Conservation (phyloP, 495 filamentous ascomycete genomes). For the Neurospora terricola region DNA sequence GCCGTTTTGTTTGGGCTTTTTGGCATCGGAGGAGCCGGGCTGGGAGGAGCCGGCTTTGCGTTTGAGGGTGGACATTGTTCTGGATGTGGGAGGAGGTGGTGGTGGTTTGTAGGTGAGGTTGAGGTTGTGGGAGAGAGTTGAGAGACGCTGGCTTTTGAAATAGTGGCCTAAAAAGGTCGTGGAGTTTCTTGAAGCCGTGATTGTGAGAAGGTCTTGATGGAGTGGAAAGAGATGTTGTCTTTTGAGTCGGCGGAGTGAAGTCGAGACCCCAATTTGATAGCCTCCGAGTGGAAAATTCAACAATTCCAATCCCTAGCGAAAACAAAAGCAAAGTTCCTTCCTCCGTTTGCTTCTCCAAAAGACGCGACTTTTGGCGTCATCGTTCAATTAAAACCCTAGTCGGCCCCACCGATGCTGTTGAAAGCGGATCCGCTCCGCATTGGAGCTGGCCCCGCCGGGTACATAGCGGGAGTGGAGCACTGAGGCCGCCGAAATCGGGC, state of each 20-base stretch:
- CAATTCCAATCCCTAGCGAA: background rate
- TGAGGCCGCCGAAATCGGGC: background rate
- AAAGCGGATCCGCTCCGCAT: background rate
- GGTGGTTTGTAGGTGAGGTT: background rate
- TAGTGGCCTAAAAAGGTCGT: background rate
- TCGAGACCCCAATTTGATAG: background rate
- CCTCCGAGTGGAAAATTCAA: background rate
- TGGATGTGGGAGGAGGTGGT: background rate
- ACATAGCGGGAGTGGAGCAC: background rate
- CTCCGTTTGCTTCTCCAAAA: conserved; percentile 1
- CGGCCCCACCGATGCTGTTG: conserved; percentile 3
- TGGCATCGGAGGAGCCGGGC: conserved; percentile 36
- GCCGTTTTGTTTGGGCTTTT: conserved; percentile 61
- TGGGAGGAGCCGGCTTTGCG: conserved; percentile 50
- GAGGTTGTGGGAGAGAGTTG: background rate
- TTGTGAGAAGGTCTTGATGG: background rate
- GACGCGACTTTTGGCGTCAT: conserved; percentile 20
- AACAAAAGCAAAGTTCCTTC: background rate
- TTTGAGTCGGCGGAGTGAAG: background rate
- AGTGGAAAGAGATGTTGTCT: background rate
- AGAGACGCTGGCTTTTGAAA: background rate
- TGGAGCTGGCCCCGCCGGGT: background rate
- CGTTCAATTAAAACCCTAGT: conserved; percentile 4
- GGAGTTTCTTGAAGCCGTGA: background rate
- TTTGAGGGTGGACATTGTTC: conserved; percentile 47